phyloP scores from a whole-genome alignment of 305 asterid genomes.

The Withania somnifera region DNA sequence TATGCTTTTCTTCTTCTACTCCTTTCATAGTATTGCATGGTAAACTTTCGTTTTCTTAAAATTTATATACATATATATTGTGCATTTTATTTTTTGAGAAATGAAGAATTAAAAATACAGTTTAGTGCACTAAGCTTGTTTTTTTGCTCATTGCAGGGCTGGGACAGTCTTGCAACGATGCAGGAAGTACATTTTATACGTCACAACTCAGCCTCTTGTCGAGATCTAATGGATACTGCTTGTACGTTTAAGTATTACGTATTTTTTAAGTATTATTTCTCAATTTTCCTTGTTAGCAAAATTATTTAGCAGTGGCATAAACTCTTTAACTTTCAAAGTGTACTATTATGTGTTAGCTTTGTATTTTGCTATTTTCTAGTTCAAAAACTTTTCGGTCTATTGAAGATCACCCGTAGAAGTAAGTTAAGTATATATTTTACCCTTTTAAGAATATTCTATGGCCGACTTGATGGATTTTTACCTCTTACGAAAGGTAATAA shows the following conservation, averaged over 20 bases:
- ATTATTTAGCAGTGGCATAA: too few species aligned
- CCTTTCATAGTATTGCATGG: constrained; percentile 17
- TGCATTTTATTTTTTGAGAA: not conserved
- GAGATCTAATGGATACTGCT: constrained; percentile 2
- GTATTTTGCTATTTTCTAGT: not conserved
- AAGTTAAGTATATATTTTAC: too few species aligned
- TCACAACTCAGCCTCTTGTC: constrained; percentile 6
- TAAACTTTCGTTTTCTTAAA: too few species aligned
- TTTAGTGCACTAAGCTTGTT: too few species aligned
- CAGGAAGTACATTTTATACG: constrained; percentile 9
- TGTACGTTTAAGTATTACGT: too few species aligned
- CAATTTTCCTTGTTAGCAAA: not conserved
- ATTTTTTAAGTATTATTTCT: not conserved
- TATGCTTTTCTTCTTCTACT: not conserved
- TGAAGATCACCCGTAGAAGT: too few species aligned
- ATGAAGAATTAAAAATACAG: not conserved
- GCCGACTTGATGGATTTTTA: too few species aligned
- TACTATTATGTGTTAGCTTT: not conserved
- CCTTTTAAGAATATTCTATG: not conserved
- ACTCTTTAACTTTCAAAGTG: not conserved
- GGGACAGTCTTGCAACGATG: constrained; percentile 9
- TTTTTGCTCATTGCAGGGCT: constrained; percentile 1
- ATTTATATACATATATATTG: not conserved
- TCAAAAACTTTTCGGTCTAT: too few species aligned
- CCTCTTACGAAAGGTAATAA: not conserved